These are phyloP conservation scores for Phytopythium aichiense DNA, from an alignment of 352 stramenopile genomes.

Conservation along the genomic window DNA sequence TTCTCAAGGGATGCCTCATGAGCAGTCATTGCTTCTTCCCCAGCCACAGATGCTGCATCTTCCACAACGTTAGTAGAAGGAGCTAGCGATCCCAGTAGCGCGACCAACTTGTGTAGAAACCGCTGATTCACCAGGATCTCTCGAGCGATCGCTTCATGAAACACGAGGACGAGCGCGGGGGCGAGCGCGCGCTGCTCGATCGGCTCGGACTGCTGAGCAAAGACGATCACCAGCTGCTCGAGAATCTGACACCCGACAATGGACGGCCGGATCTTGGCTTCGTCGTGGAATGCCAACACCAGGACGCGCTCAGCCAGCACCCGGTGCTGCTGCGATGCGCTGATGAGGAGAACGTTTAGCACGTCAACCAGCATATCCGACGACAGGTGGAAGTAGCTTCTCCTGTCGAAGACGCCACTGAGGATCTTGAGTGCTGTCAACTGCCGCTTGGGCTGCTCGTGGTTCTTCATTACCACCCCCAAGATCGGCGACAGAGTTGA, in stretches of 20 bases:
- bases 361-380: slow-evolving; percentile 54
- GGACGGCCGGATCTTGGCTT: slow-evolving; percentile 31
- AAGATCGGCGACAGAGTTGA: slow-evolving; percentile 23
- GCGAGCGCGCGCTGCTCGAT: slow-evolving; percentile 21
- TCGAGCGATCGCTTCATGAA: slow-evolving; percentile 42
- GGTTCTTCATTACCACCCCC: slow-evolving; percentile 22
- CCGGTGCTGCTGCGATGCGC: slow-evolving; percentile 29
- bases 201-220: slow-evolving; percentile 36
- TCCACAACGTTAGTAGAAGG: background rate
- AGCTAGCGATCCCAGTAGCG: slow-evolving; percentile 25
- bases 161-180: slow-evolving; percentile 40
- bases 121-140: slow-evolving; percentile 48
- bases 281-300: slow-evolving; percentile 44
- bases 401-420: slow-evolving; percentile 25
- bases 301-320: slow-evolving; percentile 40
- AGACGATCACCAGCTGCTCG: slow-evolving; percentile 63
- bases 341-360: slow-evolving; percentile 61
- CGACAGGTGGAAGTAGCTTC: slow-evolving; percentile 42
- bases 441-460: slow-evolving; percentile 41
- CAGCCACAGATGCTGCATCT: background rate
- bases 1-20: slow-evolving; percentile 26
- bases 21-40: background rate
- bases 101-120: slow-evolving; percentile 51
- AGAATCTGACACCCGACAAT: slow-evolving; percentile 61
- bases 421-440: slow-evolving; percentile 38